Percentiles rank a stretch among this genome's conserved stretches.
These are phyloP conservation scores for Stagonosporopsis cucurbitacearum DNA, from an alignment of 2,329 filamentous ascomycete genomes.

Conservation along the genomic window DNA sequence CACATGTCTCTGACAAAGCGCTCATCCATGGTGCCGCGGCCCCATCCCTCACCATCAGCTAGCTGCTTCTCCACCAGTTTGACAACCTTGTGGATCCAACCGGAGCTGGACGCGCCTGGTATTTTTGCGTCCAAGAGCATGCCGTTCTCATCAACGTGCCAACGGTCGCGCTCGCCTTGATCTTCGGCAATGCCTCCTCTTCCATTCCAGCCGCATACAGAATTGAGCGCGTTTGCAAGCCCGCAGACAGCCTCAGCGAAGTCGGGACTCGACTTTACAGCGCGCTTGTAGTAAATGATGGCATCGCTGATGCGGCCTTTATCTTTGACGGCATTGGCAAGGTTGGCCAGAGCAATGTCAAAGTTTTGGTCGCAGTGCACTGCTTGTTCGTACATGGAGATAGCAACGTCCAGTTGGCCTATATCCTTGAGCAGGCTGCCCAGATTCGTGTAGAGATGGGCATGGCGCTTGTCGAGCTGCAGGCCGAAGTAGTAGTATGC, in stretches of 20 bases:
- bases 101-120: slow-evolving; percentile 67
- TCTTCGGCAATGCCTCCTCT: slow-evolving; percentile 84
- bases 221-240: slow-evolving; percentile 91
- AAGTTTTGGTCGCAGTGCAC: slow-evolving; percentile 93
- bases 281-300: slow-evolving; percentile 88
- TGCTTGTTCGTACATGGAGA: slow-evolving; percentile 96
- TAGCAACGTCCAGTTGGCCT: slow-evolving; percentile 87
- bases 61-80: slow-evolving; percentile 91
- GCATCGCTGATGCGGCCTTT: slow-evolving; percentile 91
- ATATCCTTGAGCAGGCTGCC: slow-evolving; percentile 96
- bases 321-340: slow-evolving; percentile 98
- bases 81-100: slow-evolving; percentile 89
- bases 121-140: slow-evolving; percentile 77
- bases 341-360: slow-evolving; percentile 93
- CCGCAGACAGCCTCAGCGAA: slow-evolving; percentile 98
- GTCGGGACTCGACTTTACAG: slow-evolving; percentile 88
- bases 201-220: slow-evolving; percentile 92
- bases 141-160: slow-evolving; percentile 88
- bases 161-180: slow-evolving; percentile 78
- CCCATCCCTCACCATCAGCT: slow-evolving; percentile 85
- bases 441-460: slow-evolving; percentile 95
- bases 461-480: slow-evolving; percentile 83
- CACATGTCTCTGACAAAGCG: slow-evolving; percentile 51
- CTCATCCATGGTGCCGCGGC: slow-evolving; percentile 68
- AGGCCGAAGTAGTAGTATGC: slow-evolving; percentile 96